These are phyloP conservation scores for Diaporthe batatas DNA, from an alignment of 2,329 filamentous ascomycete species.

Conservation along the genomic window DNA sequence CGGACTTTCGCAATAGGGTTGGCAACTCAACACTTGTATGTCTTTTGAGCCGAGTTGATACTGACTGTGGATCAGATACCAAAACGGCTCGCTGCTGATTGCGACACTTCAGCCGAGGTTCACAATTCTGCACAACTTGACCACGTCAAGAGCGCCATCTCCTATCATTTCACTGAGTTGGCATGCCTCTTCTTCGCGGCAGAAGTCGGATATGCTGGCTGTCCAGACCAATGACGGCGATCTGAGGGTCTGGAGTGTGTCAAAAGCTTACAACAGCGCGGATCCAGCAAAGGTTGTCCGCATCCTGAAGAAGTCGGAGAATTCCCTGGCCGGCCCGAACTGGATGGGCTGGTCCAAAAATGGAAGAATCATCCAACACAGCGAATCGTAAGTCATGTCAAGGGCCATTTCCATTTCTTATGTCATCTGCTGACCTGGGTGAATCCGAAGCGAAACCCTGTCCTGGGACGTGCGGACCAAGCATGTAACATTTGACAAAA, in stretches of 20 bases:
- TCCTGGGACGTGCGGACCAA: constrained; percentile 99
- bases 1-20: constrained; percentile 96
- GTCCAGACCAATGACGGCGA: constrained; percentile 94
- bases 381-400: constrained; percentile 79
- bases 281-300: constrained; percentile 91
- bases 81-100: constrained; percentile 94
- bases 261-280: constrained; percentile 79
- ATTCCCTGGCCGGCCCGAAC: constrained; percentile 80
- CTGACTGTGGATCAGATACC: constrained; percentile 72
- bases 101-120: constrained; percentile 92
- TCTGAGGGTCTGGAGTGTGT: constrained; percentile 94
- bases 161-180: constrained; percentile 89
- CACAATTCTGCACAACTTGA: constrained; percentile 92
- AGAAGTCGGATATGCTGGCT: constrained; percentile 98
- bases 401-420: constrained; percentile 8
- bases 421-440: constrained; percentile 46
- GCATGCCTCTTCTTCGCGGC: constrained; percentile 96
- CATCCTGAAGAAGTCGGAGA: constrained; percentile 84
- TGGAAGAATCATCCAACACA: constrained; percentile 92
- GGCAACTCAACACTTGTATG: constrained; percentile 47
- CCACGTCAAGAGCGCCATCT: constrained; percentile 85
- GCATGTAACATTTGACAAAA: constrained; percentile 88
- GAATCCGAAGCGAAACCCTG: constrained; percentile 79
- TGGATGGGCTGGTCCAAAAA: constrained; percentile 99
- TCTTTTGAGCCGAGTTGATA: constrained; percentile 9